Conservation (phyloP, 2,329 filamentous ascomycete genomes). For the Claviceps sp. region DNA sequence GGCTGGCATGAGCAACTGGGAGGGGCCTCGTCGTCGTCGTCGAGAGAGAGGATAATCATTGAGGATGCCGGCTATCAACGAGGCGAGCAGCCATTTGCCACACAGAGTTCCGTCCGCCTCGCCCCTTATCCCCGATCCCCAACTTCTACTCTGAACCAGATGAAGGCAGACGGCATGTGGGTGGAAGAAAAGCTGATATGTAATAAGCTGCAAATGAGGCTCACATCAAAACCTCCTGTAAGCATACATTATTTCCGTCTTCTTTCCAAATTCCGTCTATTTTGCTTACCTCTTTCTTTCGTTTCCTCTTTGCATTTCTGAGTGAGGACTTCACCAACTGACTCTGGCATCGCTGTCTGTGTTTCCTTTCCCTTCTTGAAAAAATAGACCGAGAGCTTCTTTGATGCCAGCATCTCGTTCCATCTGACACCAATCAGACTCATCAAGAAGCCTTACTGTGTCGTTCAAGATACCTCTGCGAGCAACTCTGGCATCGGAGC, state of each 20-base stretch:
- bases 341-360: no score
- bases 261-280: background rate
- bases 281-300: background rate
- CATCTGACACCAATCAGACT: conserved; percentile 4
- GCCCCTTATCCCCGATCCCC: background rate
- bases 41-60: background rate
- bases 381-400: background rate
- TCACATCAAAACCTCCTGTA: background rate
- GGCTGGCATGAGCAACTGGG: background rate
- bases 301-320: no score
- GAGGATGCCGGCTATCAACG: background rate
- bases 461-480: conserved; percentile 2
- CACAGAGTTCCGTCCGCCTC: background rate
- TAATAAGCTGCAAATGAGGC: background rate
- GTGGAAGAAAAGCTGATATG: conserved; percentile 1
- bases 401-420: conserved; percentile 1
- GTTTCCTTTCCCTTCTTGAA: background rate
- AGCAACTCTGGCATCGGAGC: background rate
- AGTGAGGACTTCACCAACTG: no score
- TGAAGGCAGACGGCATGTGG: background rate
- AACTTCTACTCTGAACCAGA: background rate
- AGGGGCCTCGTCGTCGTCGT: background rate
- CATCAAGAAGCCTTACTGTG: conserved; percentile 3
- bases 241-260: background rate
- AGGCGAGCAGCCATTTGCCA: background rate